Evolutionary conservation across 2,329 filamentous ascomycete genomes (phyloP), one percentile per base, ranked within the genome.

Genomic region (Graphilbum fragrans): DNA sequence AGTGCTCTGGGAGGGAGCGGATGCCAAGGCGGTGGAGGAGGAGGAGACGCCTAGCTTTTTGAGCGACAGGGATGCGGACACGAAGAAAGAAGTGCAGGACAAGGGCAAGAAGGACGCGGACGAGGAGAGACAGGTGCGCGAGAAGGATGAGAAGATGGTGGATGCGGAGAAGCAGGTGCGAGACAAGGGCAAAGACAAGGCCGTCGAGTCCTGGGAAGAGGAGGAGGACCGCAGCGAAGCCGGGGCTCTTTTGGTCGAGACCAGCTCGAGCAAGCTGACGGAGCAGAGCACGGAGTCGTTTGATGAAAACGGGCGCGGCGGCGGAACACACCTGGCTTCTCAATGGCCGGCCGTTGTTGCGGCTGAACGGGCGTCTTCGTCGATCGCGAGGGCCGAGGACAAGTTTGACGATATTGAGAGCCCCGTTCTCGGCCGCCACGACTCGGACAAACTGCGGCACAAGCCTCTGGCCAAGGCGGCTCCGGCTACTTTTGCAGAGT

Each of bases 1-100:
- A 39, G 54, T 58, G 16, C 51, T 67, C 21, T 66, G 64, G 64
- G 63, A 70, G 49, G 61, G 60, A 20, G 57, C 58, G 12, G 61
- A 67, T 35, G 59, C 58, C 45, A 65, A 58, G 45, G 46, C 47
- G 8, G 31, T 60, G 16, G 49, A 55, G 31, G 18, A 20, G n/a
- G n/a, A n/a, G n/a, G n/a, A n/a, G n/a, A n/a, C n/a, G n/a, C n/a
- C n/a, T n/a, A n/a, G n/a, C n/a, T n/a, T n/a, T n/a, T n/a, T n/a
- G n/a, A n/a, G n/a, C n/a, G n/a, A n/a, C n/a, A n/a, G n/a, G n/a
- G n/a, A n/a, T n/a, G n/a, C n/a, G n/a, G n/a, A n/a, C n/a, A n/a
- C n/a, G n/a, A 39, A 10, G 49, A 34, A 27, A 34, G 25, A 27
- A 12, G 25, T 27, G 8, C 7, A 12, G 12, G 8, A 12, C 25